Percentiles rank a stretch among this genome's conserved stretches.
Conservation (phyloP, 805 yeast genomes). For the Scheffersomyces coipomensis region DNA sequence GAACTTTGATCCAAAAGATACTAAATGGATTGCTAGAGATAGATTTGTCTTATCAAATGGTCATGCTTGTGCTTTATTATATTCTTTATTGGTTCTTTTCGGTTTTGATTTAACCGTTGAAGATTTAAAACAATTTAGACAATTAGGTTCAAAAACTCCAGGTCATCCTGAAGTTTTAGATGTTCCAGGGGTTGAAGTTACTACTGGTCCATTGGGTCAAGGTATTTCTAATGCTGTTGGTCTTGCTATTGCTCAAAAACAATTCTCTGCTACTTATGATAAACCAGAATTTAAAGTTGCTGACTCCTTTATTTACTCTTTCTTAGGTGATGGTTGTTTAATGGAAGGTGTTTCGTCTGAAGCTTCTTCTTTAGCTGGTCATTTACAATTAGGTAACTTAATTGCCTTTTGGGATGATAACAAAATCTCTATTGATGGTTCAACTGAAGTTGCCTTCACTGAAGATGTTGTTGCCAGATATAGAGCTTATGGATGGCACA, state of each 20-base stretch:
- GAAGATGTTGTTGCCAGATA: constrained; percentile 86
- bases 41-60: constrained; percentile 95
- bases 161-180: constrained; percentile 93
- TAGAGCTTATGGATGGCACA: constrained; percentile 94
- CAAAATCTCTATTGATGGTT: constrained; percentile 95
- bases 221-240: constrained; percentile 97
- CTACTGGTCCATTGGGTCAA: constrained; percentile 99
- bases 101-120: constrained; percentile 82
- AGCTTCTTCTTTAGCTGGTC: constrained; percentile 95
- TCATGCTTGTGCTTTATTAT: constrained; percentile 90
- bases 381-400: constrained; percentile 87
- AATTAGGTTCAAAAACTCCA: constrained; percentile 85
- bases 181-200: constrained; percentile 91
- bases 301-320: constrained; percentile 72
- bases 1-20: constrained; percentile 87
- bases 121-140: constrained; percentile 89
- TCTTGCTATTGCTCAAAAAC: constrained; percentile 90
- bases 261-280: constrained; percentile 90
- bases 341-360: constrained; percentile 97
- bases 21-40: constrained; percentile 92
- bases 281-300: constrained; percentile 75
- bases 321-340: constrained; percentile 97
- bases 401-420: constrained; percentile 96
- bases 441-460: constrained; percentile 84
- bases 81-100: constrained; percentile 78